Evolutionary conservation across 352 stramenopile species (phyloP).

Genomic region (Plasmopara muralis): DNA sequence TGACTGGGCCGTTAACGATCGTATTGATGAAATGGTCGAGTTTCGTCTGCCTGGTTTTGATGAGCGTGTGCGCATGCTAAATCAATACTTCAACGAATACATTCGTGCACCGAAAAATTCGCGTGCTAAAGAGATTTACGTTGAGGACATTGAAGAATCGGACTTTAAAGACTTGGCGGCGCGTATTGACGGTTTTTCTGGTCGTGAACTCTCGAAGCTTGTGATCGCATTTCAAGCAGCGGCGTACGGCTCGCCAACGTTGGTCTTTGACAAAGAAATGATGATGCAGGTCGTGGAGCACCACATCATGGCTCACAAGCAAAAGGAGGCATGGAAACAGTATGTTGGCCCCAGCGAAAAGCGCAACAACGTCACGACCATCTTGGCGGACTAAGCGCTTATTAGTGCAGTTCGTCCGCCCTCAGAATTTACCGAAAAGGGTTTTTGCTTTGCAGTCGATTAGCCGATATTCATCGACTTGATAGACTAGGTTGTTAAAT

Average conservation of each 20-base stretch:
- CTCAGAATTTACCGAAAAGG: background rate
- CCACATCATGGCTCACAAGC: conserved; percentile 89
- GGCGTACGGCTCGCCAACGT: conserved; percentile 94
- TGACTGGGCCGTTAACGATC: conserved; percentile 98
- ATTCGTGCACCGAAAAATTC: conserved; percentile 85
- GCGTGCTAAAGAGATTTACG: conserved; percentile 84
- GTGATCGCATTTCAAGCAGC: conserved; percentile 98
- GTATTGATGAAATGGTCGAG: conserved; percentile 99
- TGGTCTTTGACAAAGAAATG: conserved; percentile 89
- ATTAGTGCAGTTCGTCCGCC: background rate
- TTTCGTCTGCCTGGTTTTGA: conserved; percentile 92
- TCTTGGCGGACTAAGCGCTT: background rate
- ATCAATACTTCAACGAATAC: conserved; percentile 98
- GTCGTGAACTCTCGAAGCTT: conserved; percentile 98
- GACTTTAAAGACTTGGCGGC: conserved; percentile 90
- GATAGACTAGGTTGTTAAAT: conserved; percentile 65
- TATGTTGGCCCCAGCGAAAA: conserved; percentile 58
- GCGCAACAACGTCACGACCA: conserved; percentile 36
- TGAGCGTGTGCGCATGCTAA: conserved; percentile 96
- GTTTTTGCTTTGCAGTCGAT: background rate
- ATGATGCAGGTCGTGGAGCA: conserved; percentile 93
- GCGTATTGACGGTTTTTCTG: conserved; percentile 95
- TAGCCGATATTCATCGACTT: conserved; percentile 11
- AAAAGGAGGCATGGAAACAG: conserved; percentile 92
- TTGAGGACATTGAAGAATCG: conserved; percentile 88